Evolutionary conservation across 2,329 filamentous ascomycete genomes (phyloP).

Genomic region (Verticillium klebahnii): DNA sequence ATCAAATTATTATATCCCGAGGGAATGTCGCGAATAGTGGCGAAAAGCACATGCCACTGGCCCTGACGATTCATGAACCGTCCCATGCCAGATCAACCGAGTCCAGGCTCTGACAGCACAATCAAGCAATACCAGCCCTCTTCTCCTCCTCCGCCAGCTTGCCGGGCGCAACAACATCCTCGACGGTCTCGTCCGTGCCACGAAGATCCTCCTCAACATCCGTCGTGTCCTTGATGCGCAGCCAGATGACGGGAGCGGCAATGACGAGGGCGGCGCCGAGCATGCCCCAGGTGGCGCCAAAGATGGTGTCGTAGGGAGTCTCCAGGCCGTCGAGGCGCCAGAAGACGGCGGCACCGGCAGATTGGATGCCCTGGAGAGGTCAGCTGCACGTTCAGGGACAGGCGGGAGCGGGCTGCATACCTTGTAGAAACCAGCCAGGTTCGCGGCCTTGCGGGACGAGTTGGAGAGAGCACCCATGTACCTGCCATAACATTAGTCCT

Average conservation of each 20-base stretch:
- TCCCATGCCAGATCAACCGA: not conserved
- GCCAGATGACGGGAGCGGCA: conserved; percentile 73
- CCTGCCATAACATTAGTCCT: conserved; percentile 44
- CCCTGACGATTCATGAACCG: not conserved
- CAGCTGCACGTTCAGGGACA: not conserved
- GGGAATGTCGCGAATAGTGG: not conserved
- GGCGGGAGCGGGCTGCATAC: conserved; percentile 11
- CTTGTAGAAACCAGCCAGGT: conserved; percentile 88
- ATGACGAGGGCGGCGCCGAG: conserved; percentile 69
- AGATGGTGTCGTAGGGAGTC: conserved; percentile 65
- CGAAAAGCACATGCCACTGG: not conserved
- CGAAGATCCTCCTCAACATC: conserved; percentile 74
- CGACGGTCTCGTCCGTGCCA: conserved; percentile 77
- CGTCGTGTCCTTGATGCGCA: conserved; percentile 79
- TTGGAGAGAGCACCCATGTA: conserved; percentile 93
- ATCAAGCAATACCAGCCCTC: not conserved
- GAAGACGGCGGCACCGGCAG: conserved; percentile 75
- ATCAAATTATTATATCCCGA: not conserved
- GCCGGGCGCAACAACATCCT: conserved; percentile 52
- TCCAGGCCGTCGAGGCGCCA: conserved; percentile 63
- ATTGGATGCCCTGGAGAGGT: conserved; percentile 57
- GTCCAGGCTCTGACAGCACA: too few species aligned
- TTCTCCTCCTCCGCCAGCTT: conserved; percentile 3
- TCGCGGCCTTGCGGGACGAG: conserved; percentile 86
- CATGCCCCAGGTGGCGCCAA: conserved; percentile 69